Percentiles rank a stretch among this genome's conserved stretches.
These are phyloP conservation scores for Chaetomiaceae sp. DNA, from an alignment of 2,329 filamentous ascomycete genomes.

Conservation along the genomic window DNA sequence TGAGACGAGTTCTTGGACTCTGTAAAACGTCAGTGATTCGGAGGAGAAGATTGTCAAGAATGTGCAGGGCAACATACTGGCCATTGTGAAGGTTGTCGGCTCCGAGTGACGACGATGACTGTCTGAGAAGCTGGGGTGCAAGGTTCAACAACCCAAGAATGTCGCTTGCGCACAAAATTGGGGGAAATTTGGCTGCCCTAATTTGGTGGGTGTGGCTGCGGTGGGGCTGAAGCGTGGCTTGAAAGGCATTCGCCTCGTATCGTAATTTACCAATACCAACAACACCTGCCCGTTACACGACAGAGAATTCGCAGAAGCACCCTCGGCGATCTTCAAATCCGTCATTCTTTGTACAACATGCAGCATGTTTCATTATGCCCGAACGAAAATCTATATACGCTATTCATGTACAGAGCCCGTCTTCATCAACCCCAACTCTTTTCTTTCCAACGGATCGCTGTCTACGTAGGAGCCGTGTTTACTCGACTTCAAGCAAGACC, in stretches of 20 bases:
- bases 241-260: not conserved
- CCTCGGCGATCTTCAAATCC: not conserved
- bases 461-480: not conserved
- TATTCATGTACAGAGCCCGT: slow-evolving; percentile 9
- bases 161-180: slow-evolving; percentile 23
- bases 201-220: slow-evolving; percentile 22
- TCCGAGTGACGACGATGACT: slow-evolving; percentile 30
- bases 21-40: slow-evolving; percentile 36
- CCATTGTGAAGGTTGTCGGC: slow-evolving; percentile 56
- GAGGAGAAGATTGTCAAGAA: slow-evolving; percentile 26
- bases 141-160: slow-evolving; percentile 16
- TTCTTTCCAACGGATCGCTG: not conserved
- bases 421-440: not conserved
- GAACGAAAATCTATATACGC: slow-evolving; percentile 15
- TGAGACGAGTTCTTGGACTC: slow-evolving; percentile 99
- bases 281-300: not conserved
- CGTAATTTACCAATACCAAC: not conserved
- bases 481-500: not conserved
- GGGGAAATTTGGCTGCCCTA: slow-evolving; percentile 26
- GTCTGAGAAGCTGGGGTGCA: slow-evolving; percentile 24
- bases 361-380: not conserved
- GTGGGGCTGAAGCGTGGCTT: slow-evolving; percentile 20
- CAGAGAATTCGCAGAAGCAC: not conserved
- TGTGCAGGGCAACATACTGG: slow-evolving; percentile 52
- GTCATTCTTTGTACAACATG: slow-evolving; percentile 14